Conservation (phyloP, 1,284 basidiomycete species). For the Mycena sp. region DNA sequence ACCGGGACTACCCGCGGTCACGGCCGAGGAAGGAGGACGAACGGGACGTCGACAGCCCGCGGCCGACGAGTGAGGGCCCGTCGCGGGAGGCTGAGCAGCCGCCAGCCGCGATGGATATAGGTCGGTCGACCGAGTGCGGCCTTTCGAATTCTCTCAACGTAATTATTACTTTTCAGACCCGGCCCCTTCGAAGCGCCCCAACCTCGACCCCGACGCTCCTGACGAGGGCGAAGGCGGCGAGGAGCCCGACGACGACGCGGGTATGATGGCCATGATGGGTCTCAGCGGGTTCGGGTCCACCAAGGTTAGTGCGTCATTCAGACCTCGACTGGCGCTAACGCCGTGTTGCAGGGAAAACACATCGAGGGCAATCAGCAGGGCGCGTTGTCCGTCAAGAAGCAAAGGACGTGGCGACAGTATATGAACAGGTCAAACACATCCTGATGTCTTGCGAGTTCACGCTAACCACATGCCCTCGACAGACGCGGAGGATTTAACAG, state of each 20-base stretch:
- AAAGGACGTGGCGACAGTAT: constrained; percentile 95
- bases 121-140: constrained; percentile 40
- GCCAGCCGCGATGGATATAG: constrained; percentile 21
- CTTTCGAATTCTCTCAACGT: background rate
- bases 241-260: constrained; percentile 78
- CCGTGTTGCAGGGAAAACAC: constrained; percentile 71
- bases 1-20: constrained; percentile 28
- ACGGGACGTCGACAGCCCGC: constrained; percentile 33
- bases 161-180: constrained; percentile 9
- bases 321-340: background rate
- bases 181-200: constrained; percentile 28
- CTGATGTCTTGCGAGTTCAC: constrained; percentile 16
- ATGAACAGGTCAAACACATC: constrained; percentile 80
- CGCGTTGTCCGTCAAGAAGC: constrained; percentile 80
- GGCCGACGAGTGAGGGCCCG: constrained; percentile 26
- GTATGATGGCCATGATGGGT: constrained; percentile 94
- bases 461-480: constrained; percentile 22
- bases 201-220: constrained; percentile 51
- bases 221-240: constrained; percentile 69
- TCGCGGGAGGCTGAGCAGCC: constrained; percentile 33
- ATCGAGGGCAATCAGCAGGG: constrained; percentile 89
- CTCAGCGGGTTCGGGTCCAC: constrained; percentile 89
- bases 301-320: constrained; percentile 63
- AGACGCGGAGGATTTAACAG: constrained; percentile 95
- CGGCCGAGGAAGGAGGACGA: constrained; percentile 51